Base-by-base conservation (phyloP, 306 rosid species). In the Inga laurina region DNA sequence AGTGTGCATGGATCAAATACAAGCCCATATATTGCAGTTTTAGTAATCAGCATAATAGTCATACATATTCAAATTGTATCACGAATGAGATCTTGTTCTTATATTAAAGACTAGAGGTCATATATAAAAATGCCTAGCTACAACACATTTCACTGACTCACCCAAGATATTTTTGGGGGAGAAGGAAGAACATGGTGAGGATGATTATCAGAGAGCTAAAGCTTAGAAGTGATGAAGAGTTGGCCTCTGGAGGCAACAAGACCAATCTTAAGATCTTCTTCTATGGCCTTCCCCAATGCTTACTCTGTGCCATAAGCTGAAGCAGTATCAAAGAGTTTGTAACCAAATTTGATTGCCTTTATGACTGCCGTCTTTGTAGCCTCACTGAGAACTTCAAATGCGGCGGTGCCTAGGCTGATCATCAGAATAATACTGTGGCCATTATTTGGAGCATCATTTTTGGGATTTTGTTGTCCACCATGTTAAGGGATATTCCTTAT, bases 161-260 rank as follows among this genome's bases (percentile, higher is more conserved):
- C 30, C 30, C 30, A 27, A 27, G 30, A 27, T 27, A 27, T 27
- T 27, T 27, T 27, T 27, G 30, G 30, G 30, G 30, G 30, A 0
- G 30, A 27, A 27, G 62, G 62, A 16, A 54, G 24, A 10, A 54
- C 62, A 19, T 2, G 62, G 19, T 54, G 10, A 54, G 27, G 62
- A 54, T 54, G 62, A 16, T 21, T n/a, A 16, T 74, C 75, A 1
- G 7, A 12, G 80, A 10, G 2, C 79, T 75, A 82, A 4, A 82
- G 46, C 56, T 74, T 82, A 8, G 80, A 82, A 64, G 80, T 75
- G 56, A 82, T 75, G 39, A 82, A 82, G 66, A 82, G 72, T 32
- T 67, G 12, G 45, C 35, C 45, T 67, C 46, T 49, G 7, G 75
- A 75, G 4, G 1, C 12, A 34, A 82, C 27, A 1, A 82, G 30